phyloP scores from a whole-genome alignment of 352 stramenopile species.

The Elongisporangium undulatum region DNA sequence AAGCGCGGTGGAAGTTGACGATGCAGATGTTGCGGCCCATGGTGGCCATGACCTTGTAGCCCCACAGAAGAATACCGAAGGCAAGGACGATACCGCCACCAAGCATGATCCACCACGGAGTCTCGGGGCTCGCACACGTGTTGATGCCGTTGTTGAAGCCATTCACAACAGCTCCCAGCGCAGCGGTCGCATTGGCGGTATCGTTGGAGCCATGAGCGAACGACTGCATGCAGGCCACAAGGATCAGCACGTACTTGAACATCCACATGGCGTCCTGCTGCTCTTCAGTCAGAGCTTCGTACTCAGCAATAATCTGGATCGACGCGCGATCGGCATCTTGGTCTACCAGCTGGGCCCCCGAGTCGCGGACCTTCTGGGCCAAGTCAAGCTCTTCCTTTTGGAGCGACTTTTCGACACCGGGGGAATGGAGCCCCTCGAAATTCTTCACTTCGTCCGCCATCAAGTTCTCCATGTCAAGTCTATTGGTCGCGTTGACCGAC shows the following conservation, averaged over 20 bases:
- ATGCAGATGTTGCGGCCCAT: constrained; percentile 38
- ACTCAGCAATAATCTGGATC: constrained; percentile 11
- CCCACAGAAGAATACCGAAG: constrained; percentile 38
- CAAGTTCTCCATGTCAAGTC: constrained; percentile 11
- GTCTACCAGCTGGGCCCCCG: not conserved
- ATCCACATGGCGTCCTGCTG: constrained; percentile 37
- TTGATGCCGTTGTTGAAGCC: constrained; percentile 45
- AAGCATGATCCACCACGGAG: constrained; percentile 58
- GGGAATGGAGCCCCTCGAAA: constrained; percentile 8
- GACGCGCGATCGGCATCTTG: constrained; percentile 8
- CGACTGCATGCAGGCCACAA: constrained; percentile 64
- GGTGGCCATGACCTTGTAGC: constrained; percentile 69
- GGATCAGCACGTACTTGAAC: constrained; percentile 64
- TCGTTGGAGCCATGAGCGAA: constrained; percentile 83
- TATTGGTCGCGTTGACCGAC: not conserved
- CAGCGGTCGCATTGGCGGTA: constrained; percentile 71
- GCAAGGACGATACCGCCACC: constrained; percentile 46
- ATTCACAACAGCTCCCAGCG: constrained; percentile 48
- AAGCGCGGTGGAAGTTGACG: constrained; percentile 62
- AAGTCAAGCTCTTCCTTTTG: constrained; percentile 5
- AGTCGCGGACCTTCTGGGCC: constrained; percentile 4
- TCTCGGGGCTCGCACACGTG: constrained; percentile 11
- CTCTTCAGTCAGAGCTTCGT: constrained; percentile 19
- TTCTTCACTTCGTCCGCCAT: constrained; percentile 6
- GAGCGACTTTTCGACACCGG: no score